Evolutionary conservation across 208 protist species (phyloP).

Genomic region (Trichomonas vaginalis): DNA sequence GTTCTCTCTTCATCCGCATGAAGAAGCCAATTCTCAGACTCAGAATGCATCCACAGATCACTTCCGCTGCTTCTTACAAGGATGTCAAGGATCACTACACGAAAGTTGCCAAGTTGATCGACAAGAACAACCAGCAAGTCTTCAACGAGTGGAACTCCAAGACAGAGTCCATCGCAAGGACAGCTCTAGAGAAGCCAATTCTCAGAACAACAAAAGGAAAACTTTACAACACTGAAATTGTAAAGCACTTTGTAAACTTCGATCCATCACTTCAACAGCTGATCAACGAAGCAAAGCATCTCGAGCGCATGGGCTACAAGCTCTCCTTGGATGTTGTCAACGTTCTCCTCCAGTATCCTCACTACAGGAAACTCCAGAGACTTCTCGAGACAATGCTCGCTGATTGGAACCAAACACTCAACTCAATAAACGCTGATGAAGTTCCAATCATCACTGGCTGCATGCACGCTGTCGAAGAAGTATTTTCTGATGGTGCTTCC

Average conservation of each 20-base stretch:
- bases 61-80: not conserved
- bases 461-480: not conserved
- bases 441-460: not conserved
- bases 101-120: slow-evolving; percentile 12
- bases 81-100: slow-evolving; percentile 20
- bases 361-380: not conserved
- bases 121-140: not conserved
- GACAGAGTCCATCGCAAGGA: not conserved
- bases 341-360: slow-evolving; percentile 3
- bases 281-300: slow-evolving; percentile 12
- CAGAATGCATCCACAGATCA: not conserved
- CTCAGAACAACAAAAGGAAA: not conserved
- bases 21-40: not conserved
- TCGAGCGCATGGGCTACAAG: slow-evolving; percentile 11
- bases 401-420: not conserved
- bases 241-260: not conserved
- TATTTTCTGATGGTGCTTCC: slow-evolving; percentile 67
- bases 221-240: not conserved
- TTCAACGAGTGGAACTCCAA: not conserved
- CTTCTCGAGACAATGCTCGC: not conserved
- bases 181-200: not conserved
- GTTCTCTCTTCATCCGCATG: not conserved
- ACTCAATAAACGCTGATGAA: not conserved
- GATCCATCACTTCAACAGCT: not conserved
- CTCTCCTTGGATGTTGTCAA: not conserved